Percentiles rank a stretch among this genome's conserved stretches.
phyloP scores from a whole-genome alignment of 2,329 filamentous ascomycete species.

The Penicillium sclerotiorum region DNA sequence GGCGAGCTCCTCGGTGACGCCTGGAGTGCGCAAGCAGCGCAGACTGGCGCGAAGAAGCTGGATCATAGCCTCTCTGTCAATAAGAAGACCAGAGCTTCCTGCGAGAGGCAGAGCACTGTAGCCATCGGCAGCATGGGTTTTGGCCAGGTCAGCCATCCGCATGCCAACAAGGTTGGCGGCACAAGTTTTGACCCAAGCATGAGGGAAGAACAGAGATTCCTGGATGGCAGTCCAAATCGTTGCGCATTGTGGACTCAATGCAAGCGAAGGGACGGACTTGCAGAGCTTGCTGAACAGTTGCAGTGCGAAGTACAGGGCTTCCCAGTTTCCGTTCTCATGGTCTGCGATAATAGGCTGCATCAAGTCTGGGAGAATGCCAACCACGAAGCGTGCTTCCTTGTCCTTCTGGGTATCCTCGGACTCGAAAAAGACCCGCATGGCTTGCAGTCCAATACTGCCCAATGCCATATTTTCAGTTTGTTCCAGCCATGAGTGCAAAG shows the following conservation, averaged over 20 bases:
- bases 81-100: slow-evolving; percentile 70
- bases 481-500: slow-evolving; percentile 75
- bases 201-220: slow-evolving; percentile 69
- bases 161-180: slow-evolving; percentile 72
- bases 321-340: slow-evolving; percentile 60
- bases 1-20: slow-evolving; percentile 73
- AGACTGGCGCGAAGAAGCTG: slow-evolving; percentile 60
- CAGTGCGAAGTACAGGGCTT: slow-evolving; percentile 74
- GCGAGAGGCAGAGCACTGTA: slow-evolving; percentile 62
- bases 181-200: slow-evolving; percentile 74
- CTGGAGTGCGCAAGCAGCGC: slow-evolving; percentile 62
- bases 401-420: slow-evolving; percentile 64
- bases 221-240: slow-evolving; percentile 73
- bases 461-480: slow-evolving; percentile 73
- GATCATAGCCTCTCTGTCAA: slow-evolving; percentile 67
- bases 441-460: slow-evolving; percentile 73
- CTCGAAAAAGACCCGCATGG: slow-evolving; percentile 82
- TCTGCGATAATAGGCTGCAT: slow-evolving; percentile 55
- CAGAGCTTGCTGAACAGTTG: slow-evolving; percentile 69
- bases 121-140: slow-evolving; percentile 58
- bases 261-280: slow-evolving; percentile 64
- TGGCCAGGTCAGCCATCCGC: slow-evolving; percentile 80
- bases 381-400: slow-evolving; percentile 68
- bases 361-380: slow-evolving; percentile 56
- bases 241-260: slow-evolving; percentile 63